Evolutionary conservation across 495 filamentous ascomycete species (phyloP), one percentile per base, ranked within the genome.

Genomic region (Aspergillus sclerotioniger): DNA sequence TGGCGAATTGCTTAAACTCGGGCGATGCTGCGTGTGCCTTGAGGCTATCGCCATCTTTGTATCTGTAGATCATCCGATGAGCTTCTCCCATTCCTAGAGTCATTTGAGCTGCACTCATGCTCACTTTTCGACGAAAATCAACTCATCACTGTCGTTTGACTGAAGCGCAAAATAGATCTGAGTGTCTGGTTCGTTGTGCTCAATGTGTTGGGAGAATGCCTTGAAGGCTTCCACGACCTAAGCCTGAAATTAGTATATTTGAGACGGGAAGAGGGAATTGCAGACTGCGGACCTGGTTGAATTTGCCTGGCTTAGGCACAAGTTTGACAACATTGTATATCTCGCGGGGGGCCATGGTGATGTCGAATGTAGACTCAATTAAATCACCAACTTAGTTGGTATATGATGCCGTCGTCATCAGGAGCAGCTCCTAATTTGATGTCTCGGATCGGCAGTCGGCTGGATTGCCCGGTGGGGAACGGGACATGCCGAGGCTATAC

Each of bases 61-160:
- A 65, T 37, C 62, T 65, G 29, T 16, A 39, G 28, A 7, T 35
- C 9, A 53, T 19, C 43, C 21, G 17, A 15, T 50, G n/a, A 31
- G 6, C 47, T 41, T 6, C 15, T 35, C 13, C 17, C 28, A 3
- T n/a, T 25, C 17, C 21, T 17, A 48, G 19, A 49, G 21, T 25
- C 25, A 5, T 5, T 25, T 2, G 0, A 8, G n/a, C 49, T 32
- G 45, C 25, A 21, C 35, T 12, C 25, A 53, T 13, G 32, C 55
- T 35, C 44, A 62, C 60, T 62, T 62, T 51, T 62, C 60, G 32
- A 62, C 51, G 48, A 62, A 51, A 31, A 62, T 39, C 21, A 62
- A 33, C 39, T 62, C 60, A 51, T 62, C 56, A 5, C 45, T 51
- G 3, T 45, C 55, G 37, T 17, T 47, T 17, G 60, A 55, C 25